These are phyloP conservation scores for Ceratocystis lukuohia DNA, from an alignment of 2,329 filamentous ascomycete genomes.

Conservation along the genomic window DNA sequence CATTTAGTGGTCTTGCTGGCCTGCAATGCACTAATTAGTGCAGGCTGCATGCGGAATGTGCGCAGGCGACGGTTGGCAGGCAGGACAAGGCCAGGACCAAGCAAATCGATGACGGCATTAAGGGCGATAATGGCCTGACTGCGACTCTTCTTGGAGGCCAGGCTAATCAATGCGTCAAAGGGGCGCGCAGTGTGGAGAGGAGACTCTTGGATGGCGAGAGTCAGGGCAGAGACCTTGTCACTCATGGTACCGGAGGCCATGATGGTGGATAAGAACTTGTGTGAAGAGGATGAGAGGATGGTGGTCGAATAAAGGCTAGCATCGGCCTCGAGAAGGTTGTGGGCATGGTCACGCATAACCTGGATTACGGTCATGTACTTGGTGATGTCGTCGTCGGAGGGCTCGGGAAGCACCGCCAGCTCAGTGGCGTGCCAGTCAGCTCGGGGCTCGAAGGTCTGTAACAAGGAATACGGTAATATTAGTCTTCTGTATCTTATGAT, in stretches of 20 bases:
- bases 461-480: constrained; percentile 21
- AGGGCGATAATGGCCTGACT: constrained; percentile 87
- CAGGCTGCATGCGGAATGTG: constrained; percentile 67
- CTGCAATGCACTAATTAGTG: constrained; percentile 57
- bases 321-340: constrained; percentile 62
- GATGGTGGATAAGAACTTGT: constrained; percentile 93
- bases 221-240: constrained; percentile 92
- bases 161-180: constrained; percentile 65
- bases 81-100: constrained; percentile 76
- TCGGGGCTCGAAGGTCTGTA: constrained; percentile 42
- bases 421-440: constrained; percentile 43
- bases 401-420: constrained; percentile 32
- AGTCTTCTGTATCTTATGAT: constrained; percentile 24
- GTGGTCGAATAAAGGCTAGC: constrained; percentile 61
- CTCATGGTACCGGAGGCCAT: constrained; percentile 93
- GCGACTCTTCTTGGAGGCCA: constrained; percentile 89
- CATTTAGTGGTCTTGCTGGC: constrained; percentile 45
- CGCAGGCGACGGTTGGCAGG: constrained; percentile 70
- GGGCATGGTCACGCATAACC: constrained; percentile 54
- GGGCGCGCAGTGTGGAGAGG: constrained; percentile 85
- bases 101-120: constrained; percentile 82
- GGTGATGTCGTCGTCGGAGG: constrained; percentile 33
- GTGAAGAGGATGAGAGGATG: constrained; percentile 67
- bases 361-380: constrained; percentile 34
- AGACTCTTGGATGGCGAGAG: constrained; percentile 87